Base-by-base conservation (phyloP, 352 stramenopile genomes). In the Phytopythium boreale region DNA sequence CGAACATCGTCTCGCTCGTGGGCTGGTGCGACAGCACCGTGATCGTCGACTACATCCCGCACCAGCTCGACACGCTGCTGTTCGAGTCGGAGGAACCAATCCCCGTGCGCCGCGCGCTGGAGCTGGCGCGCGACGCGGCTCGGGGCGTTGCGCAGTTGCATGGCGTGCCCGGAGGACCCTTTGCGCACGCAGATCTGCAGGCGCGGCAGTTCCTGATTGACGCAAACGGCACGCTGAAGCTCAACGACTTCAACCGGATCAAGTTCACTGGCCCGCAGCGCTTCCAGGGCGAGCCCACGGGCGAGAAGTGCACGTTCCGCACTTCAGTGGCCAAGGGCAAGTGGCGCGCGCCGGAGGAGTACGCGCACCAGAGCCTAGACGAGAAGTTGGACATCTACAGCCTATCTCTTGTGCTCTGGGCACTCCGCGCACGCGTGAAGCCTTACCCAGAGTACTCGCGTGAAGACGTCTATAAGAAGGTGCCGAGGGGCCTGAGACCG, bases 221-320 rank as follows among this genome's bases (percentile, higher is more conserved):
- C 62, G 56, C 58, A 2, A 71, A 77, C 14, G 84, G 83, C 2
- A 77, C 68, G 0, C 69, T 93, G 29, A 68, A 79, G 58, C 59
- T 95, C 29, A 95, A 95, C 55, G 87, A 95, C 62, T 90, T 95
- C 34, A 95, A 95, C 56, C 78, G 87, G 12, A 69, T 92, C 53
- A 90, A 90, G 61, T 90, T 90, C 63, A 76, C 77, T 15, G 84
- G 84, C 10, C 72, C 65, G 2, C 74, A 75, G 9, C 47, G 79
- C 1, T 63, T 79, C 7, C 53, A 83, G 17, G 72, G 83, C 0
- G 46, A 70, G 5, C 41, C 59, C 12, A 81, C 72, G 2, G 67
- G 61, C 17, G 66, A 81, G 19, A 83, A 82, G 24, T 95, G 87
- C 57, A 84, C 68, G 22, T 88, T 91, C 44, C 59, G 71, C 17